Evolutionary conservation across 768 basidiomycete genomes (phyloP).

Genomic region (Bullera alba): DNA sequence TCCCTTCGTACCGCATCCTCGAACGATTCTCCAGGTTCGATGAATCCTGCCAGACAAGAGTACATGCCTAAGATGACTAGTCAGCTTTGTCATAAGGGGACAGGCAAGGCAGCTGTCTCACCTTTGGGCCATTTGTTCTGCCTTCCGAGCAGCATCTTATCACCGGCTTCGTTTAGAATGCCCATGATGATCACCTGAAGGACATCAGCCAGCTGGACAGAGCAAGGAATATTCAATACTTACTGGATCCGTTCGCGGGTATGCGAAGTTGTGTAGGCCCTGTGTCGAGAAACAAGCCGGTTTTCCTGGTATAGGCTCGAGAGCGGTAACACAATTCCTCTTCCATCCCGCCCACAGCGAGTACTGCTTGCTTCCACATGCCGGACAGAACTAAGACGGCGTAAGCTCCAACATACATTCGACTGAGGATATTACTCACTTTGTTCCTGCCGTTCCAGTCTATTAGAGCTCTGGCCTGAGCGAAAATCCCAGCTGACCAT

Average conservation of each 20-base stretch:
- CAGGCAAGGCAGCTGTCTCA: constrained; percentile 12
- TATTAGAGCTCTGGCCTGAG: constrained; percentile 67
- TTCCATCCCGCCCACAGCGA: constrained; percentile 98
- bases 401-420: neutral
- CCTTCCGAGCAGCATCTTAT: constrained; percentile 78
- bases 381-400: constrained; percentile 67
- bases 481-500: constrained; percentile 69
- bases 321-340: constrained; percentile 60
- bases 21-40: constrained; percentile 88
- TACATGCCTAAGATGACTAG: constrained; percentile 58
- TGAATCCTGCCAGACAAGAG: constrained; percentile 86
- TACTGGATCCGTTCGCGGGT: constrained; percentile 44
- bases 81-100: neutral
- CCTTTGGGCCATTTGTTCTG: constrained; percentile 52
- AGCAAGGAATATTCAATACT: constrained; percentile 1
- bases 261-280: constrained; percentile 74
- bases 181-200: constrained; percentile 82
- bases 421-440: constrained; percentile 52
- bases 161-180: constrained; percentile 67
- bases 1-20: constrained; percentile 90
- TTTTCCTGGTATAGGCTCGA: constrained; percentile 22
- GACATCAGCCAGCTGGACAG: neutral
- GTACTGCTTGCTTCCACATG: constrained; percentile 71
- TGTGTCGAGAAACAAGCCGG: constrained; percentile 51
- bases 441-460: constrained; percentile 93